These are phyloP conservation scores for Sporothrix brasiliensis DNA, from an alignment of 2,329 filamentous ascomycete species.

Conservation along the genomic window DNA sequence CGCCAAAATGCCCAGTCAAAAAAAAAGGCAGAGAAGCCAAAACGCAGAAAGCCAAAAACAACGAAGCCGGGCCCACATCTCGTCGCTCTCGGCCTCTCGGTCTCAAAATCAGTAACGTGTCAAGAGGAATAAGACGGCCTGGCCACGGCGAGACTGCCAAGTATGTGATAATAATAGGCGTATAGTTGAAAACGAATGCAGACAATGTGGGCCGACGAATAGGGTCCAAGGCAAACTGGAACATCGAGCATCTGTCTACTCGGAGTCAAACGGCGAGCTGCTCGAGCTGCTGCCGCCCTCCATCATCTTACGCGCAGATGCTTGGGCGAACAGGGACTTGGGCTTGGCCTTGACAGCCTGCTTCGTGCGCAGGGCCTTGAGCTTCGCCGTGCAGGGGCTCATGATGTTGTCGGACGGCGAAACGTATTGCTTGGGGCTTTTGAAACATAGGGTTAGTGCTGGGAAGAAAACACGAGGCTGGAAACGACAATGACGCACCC, in stretches of 20 bases:
- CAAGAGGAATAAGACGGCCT: neutral
- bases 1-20: conserved; percentile 13
- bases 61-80: conserved; percentile 10
- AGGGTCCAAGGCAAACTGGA: too few species aligned
- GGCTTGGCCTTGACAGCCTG: conserved; percentile 75
- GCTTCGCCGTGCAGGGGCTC: conserved; percentile 82
- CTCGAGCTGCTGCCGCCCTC: conserved; percentile 48
- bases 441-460: neutral
- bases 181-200: neutral
- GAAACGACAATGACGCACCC: conserved; percentile 54
- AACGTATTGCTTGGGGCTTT: conserved; percentile 58
- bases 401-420: conserved; percentile 88
- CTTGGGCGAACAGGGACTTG: conserved; percentile 68
- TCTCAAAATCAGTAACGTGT: neutral
- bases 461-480: too few species aligned
- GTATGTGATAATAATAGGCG: conserved; percentile 4
- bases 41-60: neutral
- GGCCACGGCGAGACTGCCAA: neutral
- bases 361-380: conserved; percentile 78
- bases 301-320: conserved; percentile 63
- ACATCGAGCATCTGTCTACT: neutral
- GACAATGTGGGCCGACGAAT: too few species aligned
- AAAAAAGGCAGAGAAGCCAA: neutral
- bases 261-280: conserved; percentile 26
- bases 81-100: neutral